Conservation (phyloP, 257 asterid genomes). For the Solanum tacnaense region DNA sequence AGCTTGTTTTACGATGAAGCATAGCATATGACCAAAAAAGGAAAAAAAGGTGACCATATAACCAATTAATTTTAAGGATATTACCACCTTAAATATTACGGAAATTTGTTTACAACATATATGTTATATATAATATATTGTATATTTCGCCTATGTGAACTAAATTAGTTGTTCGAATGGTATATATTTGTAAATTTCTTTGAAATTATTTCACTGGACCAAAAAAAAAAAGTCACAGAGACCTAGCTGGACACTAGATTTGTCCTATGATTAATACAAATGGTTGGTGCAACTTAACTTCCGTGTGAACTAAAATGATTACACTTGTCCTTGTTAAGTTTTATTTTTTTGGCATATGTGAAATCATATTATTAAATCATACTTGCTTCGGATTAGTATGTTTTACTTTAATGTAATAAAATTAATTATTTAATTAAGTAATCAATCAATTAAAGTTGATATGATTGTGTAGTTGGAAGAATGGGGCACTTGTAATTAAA, state of each 20-base stretch:
- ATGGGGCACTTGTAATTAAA: neutral
- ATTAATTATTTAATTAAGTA: neutral
- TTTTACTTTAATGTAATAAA: neutral
- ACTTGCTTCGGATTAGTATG: neutral
- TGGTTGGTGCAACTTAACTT: neutral
- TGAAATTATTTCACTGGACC: neutral
- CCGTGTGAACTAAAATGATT: neutral
- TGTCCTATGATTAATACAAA: neutral
- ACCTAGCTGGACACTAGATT: neutral
- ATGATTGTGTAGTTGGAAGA: neutral
- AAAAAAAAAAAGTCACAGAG: neutral
- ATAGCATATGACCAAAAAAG: neutral
- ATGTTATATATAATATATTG: neutral
- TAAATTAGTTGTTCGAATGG: neutral
- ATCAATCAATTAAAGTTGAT: neutral
- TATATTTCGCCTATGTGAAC: neutral
- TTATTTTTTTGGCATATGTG: neutral
- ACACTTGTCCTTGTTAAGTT: neutral
- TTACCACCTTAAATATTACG: neutral
- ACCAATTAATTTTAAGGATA: neutral
- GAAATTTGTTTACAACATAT: neutral
- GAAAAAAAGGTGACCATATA: neutral
- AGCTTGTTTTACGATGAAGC: slow-evolving; percentile 4
- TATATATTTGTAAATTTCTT: neutral
- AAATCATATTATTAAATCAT: neutral